phyloP scores from a whole-genome alignment of 2,329 filamentous ascomycete genomes.

The Podosphaera xanthii region DNA sequence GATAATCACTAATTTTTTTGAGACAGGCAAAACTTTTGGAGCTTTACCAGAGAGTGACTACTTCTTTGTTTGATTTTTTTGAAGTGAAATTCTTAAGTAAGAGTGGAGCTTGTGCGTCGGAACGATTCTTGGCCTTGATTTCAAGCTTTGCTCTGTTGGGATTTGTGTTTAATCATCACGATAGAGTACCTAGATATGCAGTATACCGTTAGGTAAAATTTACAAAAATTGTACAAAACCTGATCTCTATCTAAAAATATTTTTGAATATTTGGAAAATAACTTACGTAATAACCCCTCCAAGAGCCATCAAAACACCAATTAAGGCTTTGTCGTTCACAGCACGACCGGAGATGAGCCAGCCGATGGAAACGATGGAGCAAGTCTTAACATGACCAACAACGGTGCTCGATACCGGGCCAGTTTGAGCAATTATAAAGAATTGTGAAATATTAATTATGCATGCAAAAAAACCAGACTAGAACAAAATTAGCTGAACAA shows the following conservation, averaged over 20 bases:
- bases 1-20: no score
- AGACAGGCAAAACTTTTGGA: no score
- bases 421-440: slow-evolving; percentile 37
- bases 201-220: background rate
- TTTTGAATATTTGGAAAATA: background rate
- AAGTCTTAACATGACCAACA: slow-evolving; percentile 43
- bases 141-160: slow-evolving; percentile 7
- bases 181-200: slow-evolving; percentile 21
- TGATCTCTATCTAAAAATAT: background rate
- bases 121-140: background rate
- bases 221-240: background rate
- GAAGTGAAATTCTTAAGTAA: no score
- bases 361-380: slow-evolving; percentile 38
- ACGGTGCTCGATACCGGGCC: slow-evolving; percentile 42
- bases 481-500: slow-evolving; percentile 10
- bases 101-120: no score
- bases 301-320: slow-evolving; percentile 32
- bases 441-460: slow-evolving; percentile 41
- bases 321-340: slow-evolving; percentile 29
- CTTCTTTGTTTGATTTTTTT: no score
- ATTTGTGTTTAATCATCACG: slow-evolving; percentile 24
- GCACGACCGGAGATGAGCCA: slow-evolving; percentile 34
- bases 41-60: no score
- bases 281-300: slow-evolving; percentile 33
- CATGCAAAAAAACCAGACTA: slow-evolving; percentile 40